Evolutionary conservation across 371 early-diverging fungal species (phyloP), one percentile per base, ranked within the genome.

Genomic region (Rhizomucor pusillus): DNA sequence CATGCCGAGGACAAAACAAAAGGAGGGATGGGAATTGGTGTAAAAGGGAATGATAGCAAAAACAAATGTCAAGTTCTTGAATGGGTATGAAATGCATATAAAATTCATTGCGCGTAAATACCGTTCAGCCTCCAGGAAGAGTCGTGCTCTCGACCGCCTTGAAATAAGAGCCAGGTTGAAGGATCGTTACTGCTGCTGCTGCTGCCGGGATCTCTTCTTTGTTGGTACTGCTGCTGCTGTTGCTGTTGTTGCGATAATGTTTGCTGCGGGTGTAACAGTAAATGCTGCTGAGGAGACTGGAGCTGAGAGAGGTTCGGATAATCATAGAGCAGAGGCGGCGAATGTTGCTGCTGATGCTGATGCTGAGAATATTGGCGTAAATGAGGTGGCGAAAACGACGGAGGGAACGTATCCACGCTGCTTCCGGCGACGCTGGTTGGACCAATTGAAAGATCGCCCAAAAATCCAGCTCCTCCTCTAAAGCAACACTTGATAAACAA

Each of bases 261-360:
- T n/a, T n/a, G n/a, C n/a, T n/a, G 29, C 5, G 7, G 29, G 7
- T 29, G 29, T 29, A 29, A 29, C n/a, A n/a, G n/a, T 29, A 29
- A 29, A 5, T 29, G 29, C 7, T 29, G 29, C 29, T 29, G 29
- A 29, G 29, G 29, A 29, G 29, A 7, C 29, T 29, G 29, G 29
- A 81, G 69, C 59, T 92, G 93, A n/a, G 94, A 93, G 50, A 82
- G 76, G 34, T 80, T 79, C 12, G 91, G 79, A 47, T 86, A 82
- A 6, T 81, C 84, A 67, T 82, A 95, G 50, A 89, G 90, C 16
- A 93, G 91, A 91, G 40, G 90, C 89, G 23, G 88, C 84, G 91
- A 54, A 93, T 92, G 64, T 92, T 93, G 62, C 88, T 88, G 72
- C 91, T 94, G 71, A 93, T 92, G 64, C 92, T 93, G 62, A 88